Conservation (phyloP, 2,329 filamentous ascomycete genomes). For the Colletotrichum lupini region DNA sequence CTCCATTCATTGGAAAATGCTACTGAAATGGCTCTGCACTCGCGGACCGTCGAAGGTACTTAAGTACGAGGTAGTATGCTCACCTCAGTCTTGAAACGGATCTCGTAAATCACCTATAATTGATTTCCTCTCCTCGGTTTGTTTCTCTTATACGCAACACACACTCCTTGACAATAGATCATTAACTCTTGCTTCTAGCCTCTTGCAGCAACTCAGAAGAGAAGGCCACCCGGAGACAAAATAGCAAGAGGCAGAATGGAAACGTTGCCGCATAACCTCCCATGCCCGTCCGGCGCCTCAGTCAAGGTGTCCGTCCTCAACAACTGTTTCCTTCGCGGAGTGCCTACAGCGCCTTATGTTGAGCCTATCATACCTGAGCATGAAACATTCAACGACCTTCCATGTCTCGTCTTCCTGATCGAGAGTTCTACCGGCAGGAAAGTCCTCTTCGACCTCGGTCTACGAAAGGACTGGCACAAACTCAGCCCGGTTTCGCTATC, state of each 20-base stretch:
- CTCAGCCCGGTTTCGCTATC: neutral
- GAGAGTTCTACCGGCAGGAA: neutral
- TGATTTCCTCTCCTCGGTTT: too few species aligned
- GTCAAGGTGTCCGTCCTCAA: neutral
- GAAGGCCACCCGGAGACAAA: too few species aligned
- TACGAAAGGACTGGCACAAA: neutral
- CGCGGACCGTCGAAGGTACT: too few species aligned
- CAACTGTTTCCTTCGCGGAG: neutral
- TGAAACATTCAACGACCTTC: neutral
- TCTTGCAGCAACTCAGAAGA: too few species aligned
- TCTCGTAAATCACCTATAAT: too few species aligned
- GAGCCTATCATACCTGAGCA: neutral
- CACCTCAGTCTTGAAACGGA: too few species aligned
- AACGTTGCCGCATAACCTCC: neutral
- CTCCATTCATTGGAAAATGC: too few species aligned
- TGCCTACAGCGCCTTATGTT: neutral
- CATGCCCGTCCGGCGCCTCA: neutral
- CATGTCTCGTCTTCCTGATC: neutral
- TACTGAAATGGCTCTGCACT: too few species aligned
- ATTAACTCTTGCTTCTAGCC: too few species aligned
- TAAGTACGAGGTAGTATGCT: too few species aligned
- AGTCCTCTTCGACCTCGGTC: neutral
- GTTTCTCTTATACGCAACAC: too few species aligned
- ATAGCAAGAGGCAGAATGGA: neutral
- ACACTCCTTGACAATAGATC: too few species aligned